phyloP scores from a whole-genome alignment of 208 protist species.

The Acanthamoeba triangularis region DNA sequence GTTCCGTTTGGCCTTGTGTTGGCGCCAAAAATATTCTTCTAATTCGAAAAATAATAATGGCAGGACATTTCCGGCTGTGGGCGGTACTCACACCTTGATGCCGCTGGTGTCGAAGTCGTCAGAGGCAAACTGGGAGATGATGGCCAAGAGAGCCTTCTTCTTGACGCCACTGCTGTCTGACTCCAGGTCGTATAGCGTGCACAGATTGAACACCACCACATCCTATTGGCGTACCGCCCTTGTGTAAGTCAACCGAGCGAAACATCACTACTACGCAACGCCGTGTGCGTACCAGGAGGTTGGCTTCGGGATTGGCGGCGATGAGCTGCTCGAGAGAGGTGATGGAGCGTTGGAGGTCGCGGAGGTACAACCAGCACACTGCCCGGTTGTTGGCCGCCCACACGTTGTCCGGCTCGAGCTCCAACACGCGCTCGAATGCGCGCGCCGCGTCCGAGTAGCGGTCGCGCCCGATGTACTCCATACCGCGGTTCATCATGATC shows the following conservation, averaged over 20 bases:
- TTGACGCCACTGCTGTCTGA: slow-evolving; percentile 49
- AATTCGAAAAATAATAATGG: not conserved
- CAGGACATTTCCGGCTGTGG: not conserved
- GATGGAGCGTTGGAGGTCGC: slow-evolving; percentile 29
- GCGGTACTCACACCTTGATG: not conserved
- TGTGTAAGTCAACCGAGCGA: not conserved
- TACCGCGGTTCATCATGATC: slow-evolving; percentile 56
- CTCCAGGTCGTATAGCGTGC: slow-evolving; percentile 64
- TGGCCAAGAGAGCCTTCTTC: slow-evolving; percentile 55
- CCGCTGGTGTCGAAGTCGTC: slow-evolving; percentile 52
- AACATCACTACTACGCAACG: not conserved
- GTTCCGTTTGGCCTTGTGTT: not conserved
- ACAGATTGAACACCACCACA: slow-evolving; percentile 70
- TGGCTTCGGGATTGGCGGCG: slow-evolving; percentile 16
- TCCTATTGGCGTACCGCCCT: not conserved
- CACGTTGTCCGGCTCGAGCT: slow-evolving; percentile 51
- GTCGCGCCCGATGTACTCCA: not conserved
- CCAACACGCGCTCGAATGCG: slow-evolving; percentile 13
- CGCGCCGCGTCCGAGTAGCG: slow-evolving; percentile 47
- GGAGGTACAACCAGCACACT: slow-evolving; percentile 32
- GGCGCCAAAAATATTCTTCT: not conserved
- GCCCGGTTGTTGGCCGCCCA: slow-evolving; percentile 67
- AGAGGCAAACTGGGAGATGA: slow-evolving; percentile 52
- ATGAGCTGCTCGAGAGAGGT: slow-evolving; percentile 37
- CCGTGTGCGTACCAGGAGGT: not conserved